Percentiles rank a stretch among this genome's conserved stretches.
phyloP scores from a whole-genome alignment of 352 stramenopile genomes.

The Pythium periplocum region DNA sequence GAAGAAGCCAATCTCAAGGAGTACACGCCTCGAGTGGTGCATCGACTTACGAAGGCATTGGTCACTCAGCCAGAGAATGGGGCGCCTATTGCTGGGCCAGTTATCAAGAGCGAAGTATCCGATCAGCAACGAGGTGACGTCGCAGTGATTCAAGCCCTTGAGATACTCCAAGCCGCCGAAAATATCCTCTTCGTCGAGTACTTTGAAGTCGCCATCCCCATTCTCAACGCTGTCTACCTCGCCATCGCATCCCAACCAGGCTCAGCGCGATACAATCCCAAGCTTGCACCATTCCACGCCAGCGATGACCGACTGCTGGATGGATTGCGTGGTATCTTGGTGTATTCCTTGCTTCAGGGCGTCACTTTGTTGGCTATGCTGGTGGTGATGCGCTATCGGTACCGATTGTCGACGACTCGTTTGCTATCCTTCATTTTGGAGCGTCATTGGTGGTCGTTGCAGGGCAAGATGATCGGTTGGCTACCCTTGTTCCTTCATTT shows the following conservation, averaged over 20 bases:
- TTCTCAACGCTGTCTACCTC: constrained; percentile 4
- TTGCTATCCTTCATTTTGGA: constrained; percentile 10
- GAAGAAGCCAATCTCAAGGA: not conserved
- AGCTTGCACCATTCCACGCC: not conserved
- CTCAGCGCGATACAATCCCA: constrained; percentile 7
- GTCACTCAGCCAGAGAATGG: too few species aligned
- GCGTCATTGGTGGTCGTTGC: constrained; percentile 5
- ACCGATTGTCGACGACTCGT: constrained; percentile 1
- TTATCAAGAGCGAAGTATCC: too few species aligned
- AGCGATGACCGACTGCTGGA: not conserved
- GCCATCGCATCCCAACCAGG: not conserved
- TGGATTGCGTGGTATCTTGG: not conserved
- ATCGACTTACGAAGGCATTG: too few species aligned
- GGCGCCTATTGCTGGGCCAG: too few species aligned
- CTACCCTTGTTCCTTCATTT: constrained; percentile 7
- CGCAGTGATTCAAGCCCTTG: constrained; percentile 2
- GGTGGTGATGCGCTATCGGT: constrained; percentile 12
- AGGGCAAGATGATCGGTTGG: constrained; percentile 11
- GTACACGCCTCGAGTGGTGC: not conserved
- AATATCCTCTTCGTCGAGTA: constrained; percentile 6
- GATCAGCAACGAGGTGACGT: too few species aligned
- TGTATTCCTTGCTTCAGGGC: constrained; percentile 5
- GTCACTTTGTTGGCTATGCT: constrained; percentile 6
- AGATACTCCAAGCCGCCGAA: constrained; percentile 4
- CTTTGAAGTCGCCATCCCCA: constrained; percentile 5